Evolutionary conservation across 2,329 filamentous ascomycete genomes (phyloP), one percentile per base, ranked within the genome.

Genomic region (Scytalidium sp.): DNA sequence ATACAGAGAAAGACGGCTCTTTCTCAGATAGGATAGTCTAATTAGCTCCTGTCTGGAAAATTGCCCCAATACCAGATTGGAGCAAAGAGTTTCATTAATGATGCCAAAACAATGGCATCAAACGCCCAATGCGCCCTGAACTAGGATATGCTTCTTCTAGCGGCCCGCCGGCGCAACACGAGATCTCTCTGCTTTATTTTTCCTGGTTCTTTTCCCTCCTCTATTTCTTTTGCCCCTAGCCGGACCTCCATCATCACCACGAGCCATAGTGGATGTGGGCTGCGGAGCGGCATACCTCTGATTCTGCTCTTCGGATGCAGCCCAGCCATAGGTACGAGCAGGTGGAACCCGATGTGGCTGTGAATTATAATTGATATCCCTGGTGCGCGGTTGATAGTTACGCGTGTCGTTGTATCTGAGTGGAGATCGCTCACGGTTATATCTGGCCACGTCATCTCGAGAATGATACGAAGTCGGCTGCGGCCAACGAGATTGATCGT

Each of bases 371-470:
- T 36, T 36, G 5, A n/a, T 36, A 15, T 36, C 32, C 32, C 13
- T 36, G 4, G 32, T n/a, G 7, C 32, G 7, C 4, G 32, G 32
- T n/a, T 36, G 32, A 15, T 36, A 36, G 32, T 36, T 36, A 36
- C 4, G 15, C 17, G 7, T 10, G 11, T 43, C 40, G 39, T 39
- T 41, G 32, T 39, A 47, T 32, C 27, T 22, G 17, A 47, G 51
- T 19, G 51, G 51, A 11, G 51, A 44, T 19, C 40, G 39, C 29
- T 53, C 51, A 4, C 44, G 51, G 19, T 41, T 47, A 42, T 47
- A 50, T 36, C 51, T 47, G 20, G 25, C 41, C 5, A 25, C 22
- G 19, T 49, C 19, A 11, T 44, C 41, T 15, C 27, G 41, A 39
- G 17, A n/a, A 15, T 23, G 22, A 22, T 25, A 32, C 17, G 45